Percentiles rank a stretch among this genome's conserved stretches.
These are phyloP conservation scores for Magnusiomyces sp. DNA, from an alignment of 1,139 yeast genomes.

Conservation along the genomic window DNA sequence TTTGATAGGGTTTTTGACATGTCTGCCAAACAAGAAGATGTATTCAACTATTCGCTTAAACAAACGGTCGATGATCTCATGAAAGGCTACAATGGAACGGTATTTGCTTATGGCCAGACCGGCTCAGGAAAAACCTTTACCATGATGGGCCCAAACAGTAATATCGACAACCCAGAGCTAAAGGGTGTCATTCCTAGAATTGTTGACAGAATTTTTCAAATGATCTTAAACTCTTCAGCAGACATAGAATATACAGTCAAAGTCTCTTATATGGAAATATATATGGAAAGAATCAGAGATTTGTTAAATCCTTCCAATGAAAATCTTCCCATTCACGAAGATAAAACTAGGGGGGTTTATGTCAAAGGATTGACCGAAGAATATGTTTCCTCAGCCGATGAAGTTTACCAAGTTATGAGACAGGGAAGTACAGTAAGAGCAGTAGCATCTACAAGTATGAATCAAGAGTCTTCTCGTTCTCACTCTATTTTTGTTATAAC, in stretches of 20 bases:
- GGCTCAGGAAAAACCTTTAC: slow-evolving; percentile 84
- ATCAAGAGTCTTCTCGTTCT: slow-evolving; percentile 68
- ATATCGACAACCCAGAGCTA: slow-evolving; percentile 30
- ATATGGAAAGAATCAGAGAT: slow-evolving; percentile 70
- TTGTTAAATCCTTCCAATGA: slow-evolving; percentile 35
- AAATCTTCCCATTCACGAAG: slow-evolving; percentile 57
- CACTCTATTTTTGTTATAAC: slow-evolving; percentile 72
- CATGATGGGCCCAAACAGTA: slow-evolving; percentile 61
- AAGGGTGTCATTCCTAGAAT: slow-evolving; percentile 71
- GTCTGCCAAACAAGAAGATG: slow-evolving; percentile 44
- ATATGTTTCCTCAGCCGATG: slow-evolving; percentile 51
- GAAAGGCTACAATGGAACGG: slow-evolving; percentile 77
- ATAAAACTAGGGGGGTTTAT: slow-evolving; percentile 54
- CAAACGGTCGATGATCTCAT: slow-evolving; percentile 61
- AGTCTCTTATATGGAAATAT: slow-evolving; percentile 74
- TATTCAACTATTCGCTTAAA: slow-evolving; percentile 52
- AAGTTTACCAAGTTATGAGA: slow-evolving; percentile 47
- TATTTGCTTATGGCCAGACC: slow-evolving; percentile 83
- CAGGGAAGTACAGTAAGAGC: slow-evolving; percentile 52
- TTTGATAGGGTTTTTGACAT: slow-evolving; percentile 62
- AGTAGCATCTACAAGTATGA: slow-evolving; percentile 62
- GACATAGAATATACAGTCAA: slow-evolving; percentile 59
- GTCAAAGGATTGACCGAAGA: slow-evolving; percentile 61
- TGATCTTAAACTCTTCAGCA: slow-evolving; percentile 44
- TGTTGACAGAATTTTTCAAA: slow-evolving; percentile 53